Percentiles rank a stretch among this genome's conserved stretches.
phyloP scores from a whole-genome alignment of 2,329 filamentous ascomycete genomes.

The Lecanicillium sp. region DNA sequence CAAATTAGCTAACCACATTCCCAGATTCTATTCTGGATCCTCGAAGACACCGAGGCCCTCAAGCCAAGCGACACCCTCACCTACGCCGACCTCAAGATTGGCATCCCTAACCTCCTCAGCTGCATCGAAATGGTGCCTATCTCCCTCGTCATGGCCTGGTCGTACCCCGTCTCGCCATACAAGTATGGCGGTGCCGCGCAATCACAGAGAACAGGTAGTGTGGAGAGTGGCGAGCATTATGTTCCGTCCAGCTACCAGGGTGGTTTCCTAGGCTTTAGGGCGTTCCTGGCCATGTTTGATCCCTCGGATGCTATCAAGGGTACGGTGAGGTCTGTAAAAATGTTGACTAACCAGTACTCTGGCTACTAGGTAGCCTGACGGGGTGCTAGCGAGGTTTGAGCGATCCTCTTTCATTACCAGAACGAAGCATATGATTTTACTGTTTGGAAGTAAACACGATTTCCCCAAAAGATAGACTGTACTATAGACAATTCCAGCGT shows the following conservation, averaged over 20 bases:
- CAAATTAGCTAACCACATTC: not conserved
- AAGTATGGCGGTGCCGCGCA: conserved; percentile 9
- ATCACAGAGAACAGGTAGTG: conserved; percentile 7
- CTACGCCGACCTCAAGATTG: conserved; percentile 15
- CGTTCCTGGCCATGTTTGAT: conserved; percentile 10
- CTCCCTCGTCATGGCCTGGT: conserved; percentile 15
- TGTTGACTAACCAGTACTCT: too few species aligned
- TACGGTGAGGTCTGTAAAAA: too few species aligned
- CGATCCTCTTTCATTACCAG: too few species aligned
- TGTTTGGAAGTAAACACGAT: too few species aligned
- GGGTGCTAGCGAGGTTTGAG: too few species aligned
- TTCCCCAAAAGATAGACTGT: too few species aligned
- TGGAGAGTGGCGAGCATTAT: too few species aligned
- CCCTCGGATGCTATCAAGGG: conserved; percentile 10
- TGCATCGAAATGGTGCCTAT: conserved; percentile 19
- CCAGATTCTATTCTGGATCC: conserved; percentile 19
- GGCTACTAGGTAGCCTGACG: too few species aligned
- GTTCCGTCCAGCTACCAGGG: conserved; percentile 14
- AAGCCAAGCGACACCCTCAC: conserved; percentile 14
- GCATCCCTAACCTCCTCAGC: conserved; percentile 15
- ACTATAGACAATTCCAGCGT: too few species aligned
- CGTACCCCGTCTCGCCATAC: conserved; percentile 16
- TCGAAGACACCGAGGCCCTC: conserved; percentile 12
- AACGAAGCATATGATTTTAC: too few species aligned
- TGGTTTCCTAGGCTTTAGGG: conserved; percentile 13